A percentile compares a stretch with the other conserved stretches of the same genome.
phyloP scores from a whole-genome alignment of 2,329 filamentous ascomycete species.

The Dothideomycetes sp. region DNA sequence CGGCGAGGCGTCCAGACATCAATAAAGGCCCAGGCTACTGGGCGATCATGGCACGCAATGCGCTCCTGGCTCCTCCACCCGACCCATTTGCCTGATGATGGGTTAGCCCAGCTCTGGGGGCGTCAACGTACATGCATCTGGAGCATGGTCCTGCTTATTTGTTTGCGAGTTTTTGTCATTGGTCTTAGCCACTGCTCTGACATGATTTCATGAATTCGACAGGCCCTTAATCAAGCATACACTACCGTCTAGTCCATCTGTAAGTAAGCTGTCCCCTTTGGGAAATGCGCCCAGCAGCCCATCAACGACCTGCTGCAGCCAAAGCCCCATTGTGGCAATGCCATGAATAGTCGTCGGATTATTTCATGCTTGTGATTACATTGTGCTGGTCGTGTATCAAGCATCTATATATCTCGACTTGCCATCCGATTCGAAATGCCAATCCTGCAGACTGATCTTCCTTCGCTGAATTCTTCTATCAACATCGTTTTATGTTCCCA shows the following conservation, averaged over 20 bases:
- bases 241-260: too few species aligned
- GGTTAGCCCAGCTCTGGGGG: constrained; percentile 9
- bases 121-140: constrained; percentile 10
- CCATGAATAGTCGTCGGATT: constrained; percentile 12
- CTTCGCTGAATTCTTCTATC: too few species aligned
- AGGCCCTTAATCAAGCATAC: too few species aligned
- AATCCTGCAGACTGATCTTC: constrained; percentile 2
- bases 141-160: constrained; percentile 7
- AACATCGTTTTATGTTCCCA: too few species aligned
- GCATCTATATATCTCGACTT: constrained; percentile 5
- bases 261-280: constrained; percentile 4
- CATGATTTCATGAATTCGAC: too few species aligned
- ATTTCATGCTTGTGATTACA: constrained; percentile 3
- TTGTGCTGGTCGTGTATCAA: not conserved
- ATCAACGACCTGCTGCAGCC: constrained; percentile 10
- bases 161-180: constrained; percentile 9
- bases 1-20: too few species aligned
- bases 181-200: constrained; percentile 10
- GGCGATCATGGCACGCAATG: constrained; percentile 8
- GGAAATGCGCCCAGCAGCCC: not conserved
- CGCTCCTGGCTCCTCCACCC: constrained; percentile 2
- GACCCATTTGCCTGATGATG: constrained; percentile 1
- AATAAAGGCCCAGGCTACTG: too few species aligned
- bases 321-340: constrained; percentile 11
- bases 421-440: not conserved